Percentiles rank a stretch among this genome's conserved stretches.
Conservation (phyloP, 768 basidiomycete species). For the Leccinum aurantiacum region DNA sequence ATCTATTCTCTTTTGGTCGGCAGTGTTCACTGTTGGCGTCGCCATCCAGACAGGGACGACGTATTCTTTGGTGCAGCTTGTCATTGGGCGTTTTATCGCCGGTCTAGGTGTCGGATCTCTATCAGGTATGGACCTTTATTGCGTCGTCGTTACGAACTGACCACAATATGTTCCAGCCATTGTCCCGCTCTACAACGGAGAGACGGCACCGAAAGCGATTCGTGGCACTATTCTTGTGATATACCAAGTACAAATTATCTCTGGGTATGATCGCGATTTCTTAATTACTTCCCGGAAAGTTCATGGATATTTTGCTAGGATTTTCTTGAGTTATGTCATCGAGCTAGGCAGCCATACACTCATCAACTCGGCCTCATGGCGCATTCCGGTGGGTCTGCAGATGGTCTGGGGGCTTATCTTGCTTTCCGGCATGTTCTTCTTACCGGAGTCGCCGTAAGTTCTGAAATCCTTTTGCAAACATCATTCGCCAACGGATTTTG, state of each 20-base stretch:
- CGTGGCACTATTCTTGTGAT: slow-evolving; percentile 72
- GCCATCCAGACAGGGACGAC: slow-evolving; percentile 68
- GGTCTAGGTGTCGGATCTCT: slow-evolving; percentile 77
- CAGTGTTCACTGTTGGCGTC: slow-evolving; percentile 67
- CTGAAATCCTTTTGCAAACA: not conserved
- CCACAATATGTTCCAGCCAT: slow-evolving; percentile 37
- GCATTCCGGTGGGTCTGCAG: slow-evolving; percentile 73
- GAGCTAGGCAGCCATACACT: slow-evolving; percentile 65
- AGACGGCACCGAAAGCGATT: slow-evolving; percentile 72
- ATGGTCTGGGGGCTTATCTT: slow-evolving; percentile 67
- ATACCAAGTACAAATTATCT: slow-evolving; percentile 77
- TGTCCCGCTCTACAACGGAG: slow-evolving; percentile 73
- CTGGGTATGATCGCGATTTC: slow-evolving; percentile 44
- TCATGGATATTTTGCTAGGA: slow-evolving; percentile 35
- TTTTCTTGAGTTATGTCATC: slow-evolving; percentile 70
- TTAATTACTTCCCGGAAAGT: not conserved
- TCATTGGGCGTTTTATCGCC: slow-evolving; percentile 71
- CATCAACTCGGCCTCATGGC: slow-evolving; percentile 64
- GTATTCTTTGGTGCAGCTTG: slow-evolving; percentile 61
- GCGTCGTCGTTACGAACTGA: slow-evolving; percentile 3
- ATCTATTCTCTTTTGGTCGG: slow-evolving; percentile 75
- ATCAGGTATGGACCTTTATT: slow-evolving; percentile 46
- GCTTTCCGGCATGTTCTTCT: slow-evolving; percentile 68
- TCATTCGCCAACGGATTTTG: not conserved
- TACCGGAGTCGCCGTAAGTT: slow-evolving; percentile 75